Evolutionary conservation across 768 basidiomycete species (phyloP), one percentile per base, ranked within the genome.

Genomic region (Boletus speciosus): DNA sequence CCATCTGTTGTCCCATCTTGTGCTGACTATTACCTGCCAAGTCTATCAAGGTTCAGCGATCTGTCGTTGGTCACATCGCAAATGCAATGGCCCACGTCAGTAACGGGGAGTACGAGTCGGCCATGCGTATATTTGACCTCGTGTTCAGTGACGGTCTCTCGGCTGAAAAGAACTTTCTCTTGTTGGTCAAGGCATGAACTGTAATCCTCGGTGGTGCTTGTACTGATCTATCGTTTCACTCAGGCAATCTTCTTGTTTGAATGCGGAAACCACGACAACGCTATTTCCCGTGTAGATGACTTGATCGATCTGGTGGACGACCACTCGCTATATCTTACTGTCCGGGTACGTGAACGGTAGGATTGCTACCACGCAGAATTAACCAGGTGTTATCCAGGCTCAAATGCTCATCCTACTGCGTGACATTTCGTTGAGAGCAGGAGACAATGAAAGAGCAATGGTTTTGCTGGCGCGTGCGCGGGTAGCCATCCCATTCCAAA

Each of bases 61-160:
- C 61, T 1, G 41, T 40, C 2, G 42, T 62, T 3, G 57, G 50
- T 32, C 29, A 62, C 35, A 39, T 63, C 10, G 61, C 61, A 7
- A 3, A n/a, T 1, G 47, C 57, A 5, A 39, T 63, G 2, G 48
- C 54, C 1, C 21, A 2, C 1, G 10, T 47, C 12, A 19, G 48
- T 1, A 37, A 42, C 19, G 61, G 48, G 7, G 49, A 59, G 3
- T 6, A 39, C 1, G 54, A 60, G 3, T 38, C 21, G 5, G 61
- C 34, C 6, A 43, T 50, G 27, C 27, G 43, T 16, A 6, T n/a
- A 12, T 56, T 62, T 25, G 57, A 62, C 34, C 57, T 60, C 12
- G 47, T 47, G 3, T 54, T 62, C 21, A 29, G 7, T 4, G 27
- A 54, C 0, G 21, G 32, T 11, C 29, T 23, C 11, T 2, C 38